Conservation (phyloP, 441 rosid species). For the Gossypium gossypioides region DNA sequence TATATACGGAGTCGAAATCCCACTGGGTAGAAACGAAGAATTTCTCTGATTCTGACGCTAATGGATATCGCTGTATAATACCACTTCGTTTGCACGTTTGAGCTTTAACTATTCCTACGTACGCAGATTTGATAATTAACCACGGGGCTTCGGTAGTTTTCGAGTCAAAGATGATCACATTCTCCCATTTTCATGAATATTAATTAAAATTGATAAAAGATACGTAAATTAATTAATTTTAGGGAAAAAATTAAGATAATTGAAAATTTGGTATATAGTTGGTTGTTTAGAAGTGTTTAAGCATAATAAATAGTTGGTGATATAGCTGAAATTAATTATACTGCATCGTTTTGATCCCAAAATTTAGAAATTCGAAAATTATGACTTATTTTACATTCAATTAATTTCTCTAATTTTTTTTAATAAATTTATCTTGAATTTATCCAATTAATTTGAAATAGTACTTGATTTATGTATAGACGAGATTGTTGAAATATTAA, state of each 20-base stretch:
- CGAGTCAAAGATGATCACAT: background rate
- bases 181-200: background rate
- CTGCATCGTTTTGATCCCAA: too few species aligned
- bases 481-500: too few species aligned
- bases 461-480: too few species aligned
- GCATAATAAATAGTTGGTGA: too few species aligned
- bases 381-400: too few species aligned
- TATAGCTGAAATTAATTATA: too few species aligned
- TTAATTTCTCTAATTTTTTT: too few species aligned
- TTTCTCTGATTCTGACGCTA: background rate
- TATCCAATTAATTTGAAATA: too few species aligned
- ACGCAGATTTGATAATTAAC: background rate
- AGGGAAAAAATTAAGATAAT: background rate
- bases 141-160: background rate
- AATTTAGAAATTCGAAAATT: too few species aligned
- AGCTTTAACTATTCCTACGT: background rate
- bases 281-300: too few species aligned
- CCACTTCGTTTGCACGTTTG: background rate
- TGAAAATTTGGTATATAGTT: background rate
- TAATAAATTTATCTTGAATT: too few species aligned
- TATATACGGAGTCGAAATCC: background rate
- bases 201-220: background rate
- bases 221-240: background rate
- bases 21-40: background rate
- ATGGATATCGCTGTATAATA: conserved; percentile 14